Percentiles rank a stretch among this genome's conserved stretches.
These are phyloP conservation scores for Daucus carota DNA, from an alignment of 129 eudicot genomes.

Conservation along the genomic window DNA sequence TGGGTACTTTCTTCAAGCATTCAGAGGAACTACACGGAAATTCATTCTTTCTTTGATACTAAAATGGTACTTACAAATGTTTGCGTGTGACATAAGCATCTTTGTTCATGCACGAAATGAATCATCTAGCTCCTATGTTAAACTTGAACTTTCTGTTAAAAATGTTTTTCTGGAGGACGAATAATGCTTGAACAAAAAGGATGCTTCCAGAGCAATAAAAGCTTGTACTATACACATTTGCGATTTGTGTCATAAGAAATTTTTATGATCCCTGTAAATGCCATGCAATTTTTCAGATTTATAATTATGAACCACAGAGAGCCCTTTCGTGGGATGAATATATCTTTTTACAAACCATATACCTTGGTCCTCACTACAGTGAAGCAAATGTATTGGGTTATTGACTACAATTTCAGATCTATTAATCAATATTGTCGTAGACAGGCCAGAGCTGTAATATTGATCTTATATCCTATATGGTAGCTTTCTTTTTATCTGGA, in stretches of 20 bases:
- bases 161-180: background rate
- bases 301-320: background rate
- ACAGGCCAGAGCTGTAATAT: too few species aligned
- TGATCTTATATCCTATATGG: background rate
- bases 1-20: slow-evolving; percentile 87
- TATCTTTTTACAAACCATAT: background rate
- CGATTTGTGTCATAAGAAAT: background rate
- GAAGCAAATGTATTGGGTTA: background rate
- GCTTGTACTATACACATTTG: background rate
- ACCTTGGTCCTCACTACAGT: background rate
- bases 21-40: slow-evolving; percentile 39
- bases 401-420: background rate
- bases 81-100: background rate
- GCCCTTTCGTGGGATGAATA: background rate
- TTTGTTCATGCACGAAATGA: background rate
- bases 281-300: background rate
- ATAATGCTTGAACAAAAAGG: background rate
- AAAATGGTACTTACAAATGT: slow-evolving; percentile 43
- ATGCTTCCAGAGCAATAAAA: background rate
- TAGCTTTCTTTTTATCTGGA: too few species aligned
- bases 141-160: background rate
- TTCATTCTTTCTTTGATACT: slow-evolving; percentile 36
- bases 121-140: background rate
- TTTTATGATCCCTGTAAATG: background rate
- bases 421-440: background rate